Percentiles rank a stretch among this genome's conserved stretches.
phyloP scores from a whole-genome alignment of 140 eudicot genomes.

The Ambrosia hybrid region DNA sequence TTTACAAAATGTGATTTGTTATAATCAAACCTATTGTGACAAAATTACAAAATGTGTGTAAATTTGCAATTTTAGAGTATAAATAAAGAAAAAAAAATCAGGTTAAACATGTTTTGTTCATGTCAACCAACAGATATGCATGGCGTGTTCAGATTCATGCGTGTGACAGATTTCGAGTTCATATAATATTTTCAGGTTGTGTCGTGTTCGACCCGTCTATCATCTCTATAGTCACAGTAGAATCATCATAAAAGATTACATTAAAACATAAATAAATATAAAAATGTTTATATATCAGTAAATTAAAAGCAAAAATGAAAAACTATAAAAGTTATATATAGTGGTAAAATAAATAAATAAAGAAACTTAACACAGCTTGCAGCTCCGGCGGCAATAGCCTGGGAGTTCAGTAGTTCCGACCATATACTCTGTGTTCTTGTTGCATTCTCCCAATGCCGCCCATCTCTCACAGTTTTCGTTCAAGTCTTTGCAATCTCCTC shows the following conservation, averaged over 20 bases:
- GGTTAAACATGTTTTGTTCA: not conserved
- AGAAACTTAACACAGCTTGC: slow-evolving; percentile 64
- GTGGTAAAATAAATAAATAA: slow-evolving; percentile 10
- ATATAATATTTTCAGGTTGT: not conserved
- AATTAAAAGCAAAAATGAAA: not conserved
- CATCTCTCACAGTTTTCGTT: slow-evolving; percentile 81
- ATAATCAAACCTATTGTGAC: no score
- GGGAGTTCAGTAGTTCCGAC: slow-evolving; percentile 79
- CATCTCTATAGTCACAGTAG: not conserved
- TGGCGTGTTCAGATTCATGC: not conserved
- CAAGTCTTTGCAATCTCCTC: slow-evolving; percentile 63
- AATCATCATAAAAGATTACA: not conserved
- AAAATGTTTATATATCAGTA: slow-evolving; percentile 20
- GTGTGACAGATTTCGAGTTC: no score
- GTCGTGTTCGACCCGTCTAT: not conserved
- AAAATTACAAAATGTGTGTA: not conserved
- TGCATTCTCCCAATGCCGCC: slow-evolving; percentile 98
- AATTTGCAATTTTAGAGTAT: not conserved
- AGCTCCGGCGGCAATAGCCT: slow-evolving; percentile 83
- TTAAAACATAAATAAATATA: slow-evolving; percentile 10
- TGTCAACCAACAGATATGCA: not conserved
- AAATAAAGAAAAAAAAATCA: not conserved
- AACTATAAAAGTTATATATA: slow-evolving; percentile 15
- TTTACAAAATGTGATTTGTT: no score
- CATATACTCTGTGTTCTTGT: slow-evolving; percentile 88